phyloP scores from a whole-genome alignment of 2,329 filamentous ascomycete species.

The Hortaea werneckii region DNA sequence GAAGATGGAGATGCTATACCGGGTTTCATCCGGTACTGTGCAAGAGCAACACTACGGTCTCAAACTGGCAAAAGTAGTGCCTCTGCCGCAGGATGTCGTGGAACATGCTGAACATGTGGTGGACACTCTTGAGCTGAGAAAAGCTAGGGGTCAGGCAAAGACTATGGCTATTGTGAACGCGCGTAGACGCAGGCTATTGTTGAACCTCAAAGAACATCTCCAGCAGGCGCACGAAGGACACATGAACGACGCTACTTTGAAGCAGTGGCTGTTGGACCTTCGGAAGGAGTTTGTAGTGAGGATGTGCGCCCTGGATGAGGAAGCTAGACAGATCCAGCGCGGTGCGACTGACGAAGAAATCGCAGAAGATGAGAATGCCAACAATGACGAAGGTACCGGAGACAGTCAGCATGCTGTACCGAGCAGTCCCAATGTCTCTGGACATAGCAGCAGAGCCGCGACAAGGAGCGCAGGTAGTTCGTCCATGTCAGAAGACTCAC shows the following conservation, averaged over 20 bases:
- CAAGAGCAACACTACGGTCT: slow-evolving; percentile 72
- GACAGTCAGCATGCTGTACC: too few species aligned
- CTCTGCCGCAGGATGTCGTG: slow-evolving; percentile 59
- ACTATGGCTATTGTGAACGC: slow-evolving; percentile 49
- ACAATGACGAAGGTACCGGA: too few species aligned
- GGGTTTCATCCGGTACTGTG: slow-evolving; percentile 60
- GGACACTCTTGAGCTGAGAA: slow-evolving; percentile 43
- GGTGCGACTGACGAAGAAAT: background rate
- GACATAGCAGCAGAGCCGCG: too few species aligned
- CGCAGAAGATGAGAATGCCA: too few species aligned
- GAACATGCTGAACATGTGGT: slow-evolving; percentile 59
- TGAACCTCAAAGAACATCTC: slow-evolving; percentile 63
- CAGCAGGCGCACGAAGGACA: slow-evolving; percentile 54
- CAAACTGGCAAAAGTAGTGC: slow-evolving; percentile 64
- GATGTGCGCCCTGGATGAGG: slow-evolving; percentile 58
- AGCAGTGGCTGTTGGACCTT: slow-evolving; percentile 53
- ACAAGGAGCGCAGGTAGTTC: too few species aligned
- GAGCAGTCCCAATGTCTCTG: too few species aligned
- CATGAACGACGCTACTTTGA: slow-evolving; percentile 55
- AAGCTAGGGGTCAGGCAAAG: slow-evolving; percentile 37
- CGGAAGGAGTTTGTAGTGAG: slow-evolving; percentile 64
- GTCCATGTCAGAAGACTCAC: too few species aligned
- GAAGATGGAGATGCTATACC: slow-evolving; percentile 81
- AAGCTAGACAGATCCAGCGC: slow-evolving; percentile 14
- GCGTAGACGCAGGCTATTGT: slow-evolving; percentile 60